phyloP scores from a whole-genome alignment of 345 rosid species.

The Cardamine resedifolia region DNA sequence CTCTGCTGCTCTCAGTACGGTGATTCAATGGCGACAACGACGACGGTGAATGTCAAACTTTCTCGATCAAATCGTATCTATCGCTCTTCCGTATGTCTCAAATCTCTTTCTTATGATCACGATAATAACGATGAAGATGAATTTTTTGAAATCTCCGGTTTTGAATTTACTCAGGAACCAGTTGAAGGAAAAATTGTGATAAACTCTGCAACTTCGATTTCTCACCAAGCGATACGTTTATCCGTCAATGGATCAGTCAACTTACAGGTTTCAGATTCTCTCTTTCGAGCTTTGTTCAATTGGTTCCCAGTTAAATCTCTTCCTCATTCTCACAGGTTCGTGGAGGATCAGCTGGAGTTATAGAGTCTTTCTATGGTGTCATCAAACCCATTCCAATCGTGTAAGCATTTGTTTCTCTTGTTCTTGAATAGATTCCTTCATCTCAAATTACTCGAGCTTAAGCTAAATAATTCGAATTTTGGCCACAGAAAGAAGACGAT shows the following conservation, averaged over 20 bases:
- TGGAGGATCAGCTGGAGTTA: conserved; percentile 88
- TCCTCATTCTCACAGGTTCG: conserved; percentile 50
- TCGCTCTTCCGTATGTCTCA: conserved; percentile 55
- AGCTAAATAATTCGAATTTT: neutral
- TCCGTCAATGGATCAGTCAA: conserved; percentile 65
- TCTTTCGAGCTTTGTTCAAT: neutral
- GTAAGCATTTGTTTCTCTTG: too few species aligned
- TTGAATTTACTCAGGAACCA: conserved; percentile 49
- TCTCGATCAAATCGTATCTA: conserved; percentile 67
- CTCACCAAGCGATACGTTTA: conserved; percentile 75
- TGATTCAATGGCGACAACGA: conserved; percentile 36
- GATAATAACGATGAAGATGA: neutral
- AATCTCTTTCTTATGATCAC: neutral
- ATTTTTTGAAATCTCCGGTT: neutral
- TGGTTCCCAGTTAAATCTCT: neutral
- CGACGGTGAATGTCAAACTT: conserved; percentile 56
- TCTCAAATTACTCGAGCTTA: neutral
- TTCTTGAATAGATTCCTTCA: neutral
- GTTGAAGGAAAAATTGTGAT: conserved; percentile 71
- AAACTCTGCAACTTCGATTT: conserved; percentile 63
- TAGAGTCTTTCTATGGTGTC: conserved; percentile 78
- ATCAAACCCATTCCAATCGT: conserved; percentile 70
- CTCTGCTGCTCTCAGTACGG: neutral
- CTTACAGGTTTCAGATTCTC: conserved; percentile 57
- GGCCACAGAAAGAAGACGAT: conserved; percentile 57